phyloP scores from a whole-genome alignment of 2,329 filamentous ascomycete genomes.

The Arthroderma sp. region DNA sequence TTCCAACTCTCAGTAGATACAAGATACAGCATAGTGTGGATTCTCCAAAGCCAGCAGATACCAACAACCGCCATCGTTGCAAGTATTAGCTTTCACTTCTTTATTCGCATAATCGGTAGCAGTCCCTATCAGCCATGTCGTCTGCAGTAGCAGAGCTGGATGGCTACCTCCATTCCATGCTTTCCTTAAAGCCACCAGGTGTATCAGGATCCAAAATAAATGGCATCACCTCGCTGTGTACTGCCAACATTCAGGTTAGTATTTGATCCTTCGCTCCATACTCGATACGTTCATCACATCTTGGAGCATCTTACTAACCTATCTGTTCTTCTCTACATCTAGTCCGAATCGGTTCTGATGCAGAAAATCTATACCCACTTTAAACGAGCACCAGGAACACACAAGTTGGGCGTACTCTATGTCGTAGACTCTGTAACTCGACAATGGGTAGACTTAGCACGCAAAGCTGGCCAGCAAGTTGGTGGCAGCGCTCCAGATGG shows the following conservation, averaged over 20 bases:
- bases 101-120: constrained; percentile 9
- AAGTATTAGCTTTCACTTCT: constrained; percentile 6
- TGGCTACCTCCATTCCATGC: constrained; percentile 79
- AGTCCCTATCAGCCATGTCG: constrained; percentile 45
- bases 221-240: constrained; percentile 75
- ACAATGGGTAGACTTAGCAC: constrained; percentile 95
- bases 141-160: constrained; percentile 86
- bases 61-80: background rate
- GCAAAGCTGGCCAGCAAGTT: constrained; percentile 68
- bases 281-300: background rate
- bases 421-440: constrained; percentile 99
- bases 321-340: constrained; percentile 24
- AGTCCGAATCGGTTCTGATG: constrained; percentile 91
- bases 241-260: constrained; percentile 79
- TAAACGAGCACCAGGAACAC: constrained; percentile 84
- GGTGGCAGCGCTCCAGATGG: constrained; percentile 74
- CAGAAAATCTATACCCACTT: constrained; percentile 96
- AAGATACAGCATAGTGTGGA: constrained; percentile 1
- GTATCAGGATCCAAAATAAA: constrained; percentile 88
- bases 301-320: constrained; percentile 10
- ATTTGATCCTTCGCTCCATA: constrained; percentile 9
- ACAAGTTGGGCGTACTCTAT: constrained; percentile 98
- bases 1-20: constrained; percentile 6
- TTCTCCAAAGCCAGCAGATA: background rate
- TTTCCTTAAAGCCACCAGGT: constrained; percentile 79